Evolutionary conservation across 257 asterid species (phyloP), one percentile per base, ranked within the genome.

Genomic region (Leonotis leonurus): DNA sequence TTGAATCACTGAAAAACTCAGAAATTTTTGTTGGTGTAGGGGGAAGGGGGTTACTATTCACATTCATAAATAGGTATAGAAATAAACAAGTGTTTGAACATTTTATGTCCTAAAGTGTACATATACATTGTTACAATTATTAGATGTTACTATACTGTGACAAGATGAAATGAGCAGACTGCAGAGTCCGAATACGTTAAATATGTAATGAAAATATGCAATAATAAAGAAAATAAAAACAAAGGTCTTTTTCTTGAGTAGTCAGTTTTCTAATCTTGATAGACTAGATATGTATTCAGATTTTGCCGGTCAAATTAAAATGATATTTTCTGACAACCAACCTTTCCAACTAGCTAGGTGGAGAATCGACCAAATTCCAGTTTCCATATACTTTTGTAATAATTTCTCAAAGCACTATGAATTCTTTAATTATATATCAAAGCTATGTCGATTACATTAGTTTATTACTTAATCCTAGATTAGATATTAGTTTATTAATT

Each of bases 301-400:
- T 72, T 56, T 76, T 81, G 84, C 73, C 80, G 75, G 77, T 75
- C 77, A 76, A 78, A 54, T 75, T 75, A 76, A 78, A 54, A 33
- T 70, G 72, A 51, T 68, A 54, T 70, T 73, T n/a, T 68, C 22
- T 65, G 73, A 65, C 72, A 62, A 71, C 39, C 45, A 72, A 59
- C 55, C 51, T n/a, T n/a, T n/a, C n/a, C n/a, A n/a, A n/a, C n/a
- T n/a, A 62, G 56, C 70, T 53, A 40, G 74, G 64, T 61, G 68
- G 71, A 64, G 58, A 65, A 45, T 49, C 65, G 75, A 58, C 67
- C 65, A 62, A 40, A 18, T 69, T 36, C 67, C 45, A 68, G 36
- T 17, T 9, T 10, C 54, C 51, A 17, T 20, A 20, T 29, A 56
- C 27, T 29, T 22, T 22, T 21, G 2, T 40, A 50, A 36, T 71